phyloP scores from a whole-genome alignment of 148 eudicot genomes.

The Persicaria tinctoria region DNA sequence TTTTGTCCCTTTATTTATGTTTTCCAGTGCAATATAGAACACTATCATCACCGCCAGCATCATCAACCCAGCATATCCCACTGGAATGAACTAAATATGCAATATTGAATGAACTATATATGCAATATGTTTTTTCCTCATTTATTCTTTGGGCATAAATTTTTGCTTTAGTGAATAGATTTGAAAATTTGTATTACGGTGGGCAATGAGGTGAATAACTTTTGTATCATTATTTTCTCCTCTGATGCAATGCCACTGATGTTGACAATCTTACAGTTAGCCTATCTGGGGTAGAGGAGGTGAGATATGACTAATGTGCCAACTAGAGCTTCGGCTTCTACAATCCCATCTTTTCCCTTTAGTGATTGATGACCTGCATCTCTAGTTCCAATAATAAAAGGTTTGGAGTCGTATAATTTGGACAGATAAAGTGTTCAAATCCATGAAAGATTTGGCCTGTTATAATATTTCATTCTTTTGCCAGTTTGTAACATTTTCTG shows the following conservation, averaged over 20 bases:
- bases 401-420: too few relatives aligned
- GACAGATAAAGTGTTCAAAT: neutral
- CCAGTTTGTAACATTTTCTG: neutral
- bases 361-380: neutral
- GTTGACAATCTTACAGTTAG: constrained; percentile 84
- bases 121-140: neutral
- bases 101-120: neutral
- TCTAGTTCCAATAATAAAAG: neutral
- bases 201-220: neutral
- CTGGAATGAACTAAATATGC: too few relatives aligned
- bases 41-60: too few relatives aligned
- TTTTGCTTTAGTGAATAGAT: neutral
- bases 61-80: too few relatives aligned
- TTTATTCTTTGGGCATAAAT: neutral
- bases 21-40: neutral
- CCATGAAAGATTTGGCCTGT: neutral
- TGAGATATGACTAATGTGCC: constrained; percentile 18
- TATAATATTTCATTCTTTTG: neutral
- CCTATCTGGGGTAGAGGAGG: constrained; percentile 64
- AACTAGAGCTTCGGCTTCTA: neutral
- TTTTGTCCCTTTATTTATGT: neutral
- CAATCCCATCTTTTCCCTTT: neutral
- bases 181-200: neutral
- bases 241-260: constrained; percentile 73
- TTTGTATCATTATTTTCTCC: constrained; percentile 9